Percentiles rank a stretch among this genome's conserved stretches.
phyloP scores from a whole-genome alignment of 352 stramenopile species.

The Globisporangium emineosum region DNA sequence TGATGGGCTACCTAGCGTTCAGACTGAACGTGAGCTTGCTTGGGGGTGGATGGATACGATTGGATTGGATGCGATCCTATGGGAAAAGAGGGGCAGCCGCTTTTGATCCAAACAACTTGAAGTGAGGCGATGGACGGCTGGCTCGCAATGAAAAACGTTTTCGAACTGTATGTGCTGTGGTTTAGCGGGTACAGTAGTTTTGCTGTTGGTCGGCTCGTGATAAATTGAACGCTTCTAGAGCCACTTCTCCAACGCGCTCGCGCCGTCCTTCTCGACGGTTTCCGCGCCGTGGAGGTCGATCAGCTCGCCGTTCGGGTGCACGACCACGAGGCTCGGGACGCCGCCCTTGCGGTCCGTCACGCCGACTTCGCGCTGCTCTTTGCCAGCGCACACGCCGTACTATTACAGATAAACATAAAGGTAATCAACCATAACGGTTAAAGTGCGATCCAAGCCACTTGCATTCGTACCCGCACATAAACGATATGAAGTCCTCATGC shows the following conservation, averaged over 20 bases:
- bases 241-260: conserved; percentile 44
- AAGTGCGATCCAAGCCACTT: background rate
- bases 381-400: conserved; percentile 71
- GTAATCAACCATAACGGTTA: background rate
- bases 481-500: too few species aligned
- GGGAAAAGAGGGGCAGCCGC: too few species aligned
- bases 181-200: too few species aligned
- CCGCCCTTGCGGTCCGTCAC: conserved; percentile 61
- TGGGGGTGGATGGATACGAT: too few species aligned
- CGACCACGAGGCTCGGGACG: conserved; percentile 76
- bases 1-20: too few species aligned
- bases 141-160: too few species aligned
- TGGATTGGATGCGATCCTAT: background rate
- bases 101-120: too few species aligned
- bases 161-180: too few species aligned
- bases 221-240: conserved; percentile 15
- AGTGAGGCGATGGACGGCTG: too few species aligned
- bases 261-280: conserved; percentile 53
- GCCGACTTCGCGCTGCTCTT: conserved; percentile 52
- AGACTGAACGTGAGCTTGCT: too few species aligned
- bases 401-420: conserved; percentile 1
- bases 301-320: conserved; percentile 54
- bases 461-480: background rate
- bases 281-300: conserved; percentile 65
- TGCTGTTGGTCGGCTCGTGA: too few species aligned